Percentiles rank a stretch among this genome's conserved stretches.
Evolutionary conservation across 2,329 filamentous ascomycete genomes (phyloP).

Genomic region (Nigrograna mackinnonii): DNA sequence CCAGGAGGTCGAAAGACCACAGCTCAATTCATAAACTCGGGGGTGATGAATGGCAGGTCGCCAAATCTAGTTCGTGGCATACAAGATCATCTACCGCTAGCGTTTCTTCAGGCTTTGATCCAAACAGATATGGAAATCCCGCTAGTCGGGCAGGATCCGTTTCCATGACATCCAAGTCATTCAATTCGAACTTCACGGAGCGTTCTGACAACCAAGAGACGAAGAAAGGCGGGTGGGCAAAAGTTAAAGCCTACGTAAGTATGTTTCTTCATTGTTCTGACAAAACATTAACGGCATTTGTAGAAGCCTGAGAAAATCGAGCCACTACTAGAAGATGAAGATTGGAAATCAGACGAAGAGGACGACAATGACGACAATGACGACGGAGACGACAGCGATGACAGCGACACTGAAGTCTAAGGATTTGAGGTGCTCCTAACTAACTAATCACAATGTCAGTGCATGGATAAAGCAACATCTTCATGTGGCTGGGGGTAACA

Average conservation of each 20-base stretch:
- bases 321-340: slow-evolving; percentile 20
- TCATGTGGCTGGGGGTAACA: too few relatives aligned
- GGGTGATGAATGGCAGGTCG: too few relatives aligned
- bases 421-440: too few relatives aligned
- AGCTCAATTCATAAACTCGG: too few relatives aligned
- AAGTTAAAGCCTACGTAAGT: slow-evolving; percentile 34
- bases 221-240: slow-evolving; percentile 26
- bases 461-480: too few relatives aligned
- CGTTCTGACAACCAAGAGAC: slow-evolving; percentile 15
- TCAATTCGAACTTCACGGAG: slow-evolving; percentile 28
- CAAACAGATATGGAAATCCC: slow-evolving; percentile 22
- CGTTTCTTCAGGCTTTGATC: too few relatives aligned
- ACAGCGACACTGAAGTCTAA: slow-evolving; percentile 26
- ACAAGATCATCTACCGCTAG: too few relatives aligned
- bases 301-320: slow-evolving; percentile 1
- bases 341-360: slow-evolving; percentile 44
- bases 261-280: neutral
- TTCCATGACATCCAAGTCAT: slow-evolving; percentile 17
- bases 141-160: slow-evolving; percentile 9
- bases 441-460: too few relatives aligned
- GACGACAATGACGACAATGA: slow-evolving; percentile 38
- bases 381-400: slow-evolving; percentile 39
- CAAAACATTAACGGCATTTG: neutral
- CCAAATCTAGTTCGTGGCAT: too few relatives aligned
- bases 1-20: too few relatives aligned